Percentiles rank a stretch among this genome's conserved stretches.
phyloP scores from a whole-genome alignment of 75 land plant species.

The Adiantum capillusveneris region DNA sequence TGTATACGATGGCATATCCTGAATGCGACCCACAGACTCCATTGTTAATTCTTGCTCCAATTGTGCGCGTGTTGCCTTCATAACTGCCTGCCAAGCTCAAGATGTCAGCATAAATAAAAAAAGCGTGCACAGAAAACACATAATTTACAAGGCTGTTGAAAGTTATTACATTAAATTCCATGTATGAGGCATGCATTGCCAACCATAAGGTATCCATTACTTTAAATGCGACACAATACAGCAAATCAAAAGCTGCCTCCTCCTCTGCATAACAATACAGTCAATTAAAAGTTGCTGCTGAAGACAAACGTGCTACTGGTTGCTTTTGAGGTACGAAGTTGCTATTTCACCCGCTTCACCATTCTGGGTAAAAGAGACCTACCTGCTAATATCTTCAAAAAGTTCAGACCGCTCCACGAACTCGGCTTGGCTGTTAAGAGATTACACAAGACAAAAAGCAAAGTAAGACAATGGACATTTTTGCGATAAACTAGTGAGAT shows the following conservation, averaged over 20 bases:
- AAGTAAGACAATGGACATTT: neutral
- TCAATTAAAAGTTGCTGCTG: neutral
- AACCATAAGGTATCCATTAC: constrained; percentile 95
- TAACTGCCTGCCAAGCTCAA: constrained; percentile 50
- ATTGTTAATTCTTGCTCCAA: constrained; percentile 71
- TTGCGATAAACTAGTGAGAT: too few species aligned
- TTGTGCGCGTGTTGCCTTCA: constrained; percentile 74
- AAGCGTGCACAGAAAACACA: too few species aligned
- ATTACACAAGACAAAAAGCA: neutral
- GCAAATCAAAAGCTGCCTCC: constrained; percentile 84
- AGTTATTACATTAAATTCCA: constrained; percentile 84
- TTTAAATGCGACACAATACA: constrained; percentile 89
- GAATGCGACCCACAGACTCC: constrained; percentile 61
- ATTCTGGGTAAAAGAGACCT: neutral
- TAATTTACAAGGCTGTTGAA: too few species aligned
- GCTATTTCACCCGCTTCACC: neutral
- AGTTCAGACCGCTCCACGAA: constrained; percentile 52
- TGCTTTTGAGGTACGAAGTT: too few species aligned
- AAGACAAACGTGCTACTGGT: neutral
- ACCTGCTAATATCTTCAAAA: constrained; percentile 73
- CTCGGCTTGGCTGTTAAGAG: constrained; percentile 52
- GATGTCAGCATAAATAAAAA: too few species aligned
- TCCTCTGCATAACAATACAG: constrained; percentile 41
- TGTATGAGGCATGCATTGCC: constrained; percentile 81
- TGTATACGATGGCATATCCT: constrained; percentile 80